Evolutionary conservation across 1,284 basidiomycete species (phyloP), one percentile per base, ranked within the genome.

Genomic region (Hymenochaete sp.): DNA sequence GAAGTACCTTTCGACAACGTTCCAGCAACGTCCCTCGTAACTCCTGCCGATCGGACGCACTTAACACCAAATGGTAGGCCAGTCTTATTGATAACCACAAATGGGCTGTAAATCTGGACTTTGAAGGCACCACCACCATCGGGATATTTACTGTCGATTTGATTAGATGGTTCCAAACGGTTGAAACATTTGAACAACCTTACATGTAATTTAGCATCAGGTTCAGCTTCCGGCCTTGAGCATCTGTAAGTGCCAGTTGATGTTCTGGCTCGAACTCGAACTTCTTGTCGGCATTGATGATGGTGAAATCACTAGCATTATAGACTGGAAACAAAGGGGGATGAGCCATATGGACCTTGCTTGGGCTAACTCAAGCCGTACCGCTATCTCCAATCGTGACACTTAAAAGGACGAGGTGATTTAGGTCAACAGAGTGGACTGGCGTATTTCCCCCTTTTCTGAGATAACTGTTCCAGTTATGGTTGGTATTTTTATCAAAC

Each of bases 71-170:
- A 96, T 1, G 92, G 84, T 39, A 95, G 64, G 1, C 84, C 86
- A 0, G 92, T 92, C 71, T 97, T 97, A 67, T 99, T 99, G 61
- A 97, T 67, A 41, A 98, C 68, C 42, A 98, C 71, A 61, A 88
- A 98, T 2, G 96, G 93, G 54, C 81, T 82, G 61, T 93, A 98
- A 44, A 99, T 82, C 63, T 98, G 95, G 1, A 98, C 90, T 64
- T 91, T 95, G 75, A 97, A 96, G 1, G 95, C 93, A n/a, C 96
- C 93, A 2, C 95, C 96, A 9, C 93, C 89, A 49, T 97, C 79
- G 2, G 89, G 81, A 63, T 90, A 91, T 33, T 82, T 82, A 41
- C 83, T 89, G 44, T 3, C 50, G 38, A 21, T 5, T 1, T 13
- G 10, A 8, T 56, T 8, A 56, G 40, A 25, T 13, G 14, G 4